Base-by-base conservation (phyloP, 129 eudicot genomes). In the Oenanthe sinensis region DNA sequence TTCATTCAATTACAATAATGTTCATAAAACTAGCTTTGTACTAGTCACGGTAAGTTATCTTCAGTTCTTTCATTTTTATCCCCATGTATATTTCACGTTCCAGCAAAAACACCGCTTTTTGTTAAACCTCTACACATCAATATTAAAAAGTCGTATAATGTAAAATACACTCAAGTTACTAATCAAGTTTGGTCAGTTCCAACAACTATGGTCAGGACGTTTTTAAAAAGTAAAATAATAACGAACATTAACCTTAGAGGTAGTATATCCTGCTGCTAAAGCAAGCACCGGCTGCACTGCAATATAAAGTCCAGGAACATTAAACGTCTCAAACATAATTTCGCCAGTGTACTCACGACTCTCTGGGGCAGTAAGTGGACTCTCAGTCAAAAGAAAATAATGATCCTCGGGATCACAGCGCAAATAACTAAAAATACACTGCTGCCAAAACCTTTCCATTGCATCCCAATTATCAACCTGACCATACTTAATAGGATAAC, bases 281-380 rank as follows among this genome's bases (percentile, higher is more conserved):
- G 98, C 98, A 75, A 95, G 97, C 39, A 95, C 98, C 16, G 98
- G 97, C 81, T 95, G 98, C 82, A 95, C 98, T 0, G 97, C 98
- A 55, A 95, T 91, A 82, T 95, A 95, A 77, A 95, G 99, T 75
- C 99, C 99, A 0, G 97, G 99, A 80, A 95, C 94, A 82, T 95
- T 95, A 74, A 95, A 95, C 3, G 99, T 91, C 88, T 95, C 97
- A 48, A 92, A 95, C 96, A 95, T 90, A 74, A 95, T 95, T 85
- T 95, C 99, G 3, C 99, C 99, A 0, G 97, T 95, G 62, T 95
- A 95, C 80, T 95, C 99, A 67, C 99, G 86, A 77, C 90, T 95
- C 89, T 95, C 97, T 2, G 97, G 99, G 8, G 99, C 85, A 77
- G 97, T 92, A 50, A 92, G 81, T 5, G 99, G 97, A 70, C 96